phyloP scores from a whole-genome alignment of 2,329 filamentous ascomycete genomes.

The Fonsecaea multimorphosa region DNA sequence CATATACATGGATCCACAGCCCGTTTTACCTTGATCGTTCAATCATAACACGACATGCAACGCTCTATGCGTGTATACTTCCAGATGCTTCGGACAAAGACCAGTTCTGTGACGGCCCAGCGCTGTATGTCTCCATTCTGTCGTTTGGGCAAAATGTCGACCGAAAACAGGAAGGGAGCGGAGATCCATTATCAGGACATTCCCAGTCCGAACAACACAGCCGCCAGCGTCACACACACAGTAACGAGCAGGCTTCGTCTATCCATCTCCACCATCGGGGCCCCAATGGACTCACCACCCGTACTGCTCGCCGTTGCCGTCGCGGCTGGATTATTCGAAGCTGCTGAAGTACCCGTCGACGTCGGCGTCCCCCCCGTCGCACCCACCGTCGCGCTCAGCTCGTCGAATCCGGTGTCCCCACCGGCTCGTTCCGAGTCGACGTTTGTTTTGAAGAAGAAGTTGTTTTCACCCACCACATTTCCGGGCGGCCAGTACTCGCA shows the following conservation, averaged over 20 bases:
- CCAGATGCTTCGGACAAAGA: neutral
- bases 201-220: constrained; percentile 31
- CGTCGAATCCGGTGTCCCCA: constrained; percentile 31
- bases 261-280: constrained; percentile 23
- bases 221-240: constrained; percentile 30
- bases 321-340: constrained; percentile 18
- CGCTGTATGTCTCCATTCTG: neutral
- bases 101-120: neutral
- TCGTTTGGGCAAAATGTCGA: neutral
- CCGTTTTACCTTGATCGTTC: neutral
- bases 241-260: constrained; percentile 23
- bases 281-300: constrained; percentile 23
- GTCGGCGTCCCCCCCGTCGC: constrained; percentile 34
- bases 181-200: constrained; percentile 29
- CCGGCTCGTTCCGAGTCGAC: constrained; percentile 34
- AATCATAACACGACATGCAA: neutral
- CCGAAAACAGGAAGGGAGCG: no score
- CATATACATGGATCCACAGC: neutral
- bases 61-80: neutral
- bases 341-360: constrained; percentile 14
- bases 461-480: constrained; percentile 57
- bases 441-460: constrained; percentile 37
- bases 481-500: constrained; percentile 74
- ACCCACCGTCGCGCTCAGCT: constrained; percentile 32
- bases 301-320: constrained; percentile 17